phyloP scores from a whole-genome alignment of 306 rosid genomes.

The Cajanus cajan region DNA sequence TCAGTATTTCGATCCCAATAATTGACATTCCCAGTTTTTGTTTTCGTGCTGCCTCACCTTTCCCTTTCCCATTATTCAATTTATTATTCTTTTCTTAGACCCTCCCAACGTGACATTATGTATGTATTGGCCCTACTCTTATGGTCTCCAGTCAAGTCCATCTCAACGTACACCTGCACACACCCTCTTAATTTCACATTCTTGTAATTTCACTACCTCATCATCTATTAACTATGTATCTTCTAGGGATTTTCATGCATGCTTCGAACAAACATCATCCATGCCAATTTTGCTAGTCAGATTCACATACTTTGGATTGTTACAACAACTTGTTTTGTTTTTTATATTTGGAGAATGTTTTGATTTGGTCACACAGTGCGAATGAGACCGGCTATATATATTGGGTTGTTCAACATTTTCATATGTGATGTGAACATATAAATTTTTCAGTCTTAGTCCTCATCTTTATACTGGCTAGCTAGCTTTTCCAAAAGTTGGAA shows the following conservation, averaged over 20 bases:
- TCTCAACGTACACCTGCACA: background rate
- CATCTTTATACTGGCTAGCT: background rate
- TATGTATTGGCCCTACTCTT: background rate
- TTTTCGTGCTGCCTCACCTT: constrained; percentile 15
- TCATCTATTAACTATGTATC: background rate
- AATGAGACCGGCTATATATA: background rate
- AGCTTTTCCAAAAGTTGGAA: constrained; percentile 18
- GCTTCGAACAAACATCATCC: background rate
- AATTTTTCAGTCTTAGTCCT: background rate
- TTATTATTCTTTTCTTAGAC: constrained; percentile 32
- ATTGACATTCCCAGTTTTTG: constrained; percentile 33
- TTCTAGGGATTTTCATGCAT: constrained; percentile 8
- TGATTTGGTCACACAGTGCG: background rate
- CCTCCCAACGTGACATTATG: constrained; percentile 16
- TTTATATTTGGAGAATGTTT: constrained; percentile 15
- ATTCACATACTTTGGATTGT: background rate
- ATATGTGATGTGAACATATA: background rate
- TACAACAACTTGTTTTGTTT: constrained; percentile 7
- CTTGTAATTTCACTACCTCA: background rate
- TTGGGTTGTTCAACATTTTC: background rate
- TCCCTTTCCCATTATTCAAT: background rate
- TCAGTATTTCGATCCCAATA: constrained; percentile 32
- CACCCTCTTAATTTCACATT: no score
- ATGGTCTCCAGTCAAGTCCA: background rate
- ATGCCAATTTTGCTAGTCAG: background rate